Evolutionary conservation across 805 yeast genomes (phyloP), one percentile per base, ranked within the genome.

Genomic region (Kregervanrija fluxuum): DNA sequence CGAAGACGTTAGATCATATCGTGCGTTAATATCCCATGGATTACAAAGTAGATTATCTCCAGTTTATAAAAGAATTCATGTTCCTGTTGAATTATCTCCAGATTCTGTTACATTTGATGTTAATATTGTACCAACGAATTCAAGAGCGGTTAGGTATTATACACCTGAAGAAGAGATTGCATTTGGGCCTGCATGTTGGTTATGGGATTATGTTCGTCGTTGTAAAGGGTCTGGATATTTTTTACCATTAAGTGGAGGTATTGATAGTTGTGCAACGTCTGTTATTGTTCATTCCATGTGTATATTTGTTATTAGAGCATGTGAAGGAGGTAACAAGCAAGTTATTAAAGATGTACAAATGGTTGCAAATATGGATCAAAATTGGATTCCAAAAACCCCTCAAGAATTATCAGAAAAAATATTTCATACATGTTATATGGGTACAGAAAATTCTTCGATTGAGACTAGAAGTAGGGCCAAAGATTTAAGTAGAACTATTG

Each of bases 171-270:
- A 93, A 65, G 99, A 93, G 64, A 91, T 93, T 52, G 97, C 98
- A 1, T 69, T 86, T 37, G 99, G 99, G 0, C 99, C 99, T 0
- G 99, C 99, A 0, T 93, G 99, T 63, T 93, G 99, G 99, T 65
- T 93, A 51, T 93, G 99, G 99, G 99, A 93, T 64, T 93, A 93
- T 59, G 72, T 93, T 47, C 77, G 99, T 62, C 76, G 99, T 51
- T 87, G 95, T 54, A 79, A 78, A 52, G 85, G 93, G 42, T 87
- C 89, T 0, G 99, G 99, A 0, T 93, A 74, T 61, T 95, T 93
- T 65, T 69, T 93, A 38, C 98, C 99, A 0, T 70, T 93, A 41
- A 84, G 95, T 62, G 99, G 99, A 14, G 99, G 99, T 41, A 91
- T 93, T 51, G 99, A 93, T 61, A 85, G 95, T 33, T 95, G 99